These are phyloP conservation scores for Globisporangium solare DNA, from an alignment of 352 stramenopile genomes.

Conservation along the genomic window DNA sequence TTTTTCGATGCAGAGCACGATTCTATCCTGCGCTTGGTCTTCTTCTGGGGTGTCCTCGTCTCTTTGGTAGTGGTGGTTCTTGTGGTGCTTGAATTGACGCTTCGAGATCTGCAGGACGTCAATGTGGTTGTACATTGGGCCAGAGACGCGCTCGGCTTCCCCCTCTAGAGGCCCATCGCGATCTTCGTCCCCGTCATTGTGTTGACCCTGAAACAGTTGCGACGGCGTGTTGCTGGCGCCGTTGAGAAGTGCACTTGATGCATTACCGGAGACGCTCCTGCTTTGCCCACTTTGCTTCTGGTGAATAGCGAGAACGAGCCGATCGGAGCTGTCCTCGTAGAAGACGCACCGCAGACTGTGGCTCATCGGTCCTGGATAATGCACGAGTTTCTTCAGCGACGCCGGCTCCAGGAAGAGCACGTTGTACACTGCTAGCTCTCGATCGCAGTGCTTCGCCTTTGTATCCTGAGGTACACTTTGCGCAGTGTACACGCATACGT, in stretches of 20 bases:
- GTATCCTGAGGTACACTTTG: conserved; percentile 6
- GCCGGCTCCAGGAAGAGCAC: conserved; percentile 62
- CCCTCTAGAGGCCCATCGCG: background rate
- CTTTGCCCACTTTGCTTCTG: background rate
- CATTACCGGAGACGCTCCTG: background rate
- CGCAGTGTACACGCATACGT: conserved; percentile 54
- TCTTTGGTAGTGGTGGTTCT: background rate
- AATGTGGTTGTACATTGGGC: conserved; percentile 33
- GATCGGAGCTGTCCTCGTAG: conserved; percentile 33
- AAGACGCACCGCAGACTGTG: conserved; percentile 39
- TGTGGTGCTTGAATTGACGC: conserved; percentile 17
- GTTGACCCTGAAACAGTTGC: background rate
- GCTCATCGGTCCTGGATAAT: conserved; percentile 35
- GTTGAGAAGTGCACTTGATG: background rate
- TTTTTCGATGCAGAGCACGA: conserved; percentile 57
- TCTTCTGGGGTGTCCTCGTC: background rate
- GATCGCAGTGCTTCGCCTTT: conserved; percentile 5
- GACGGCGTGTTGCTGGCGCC: background rate
- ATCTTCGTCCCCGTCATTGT: background rate
- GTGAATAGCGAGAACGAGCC: conserved; percentile 39
- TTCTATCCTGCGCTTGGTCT: conserved; percentile 12
- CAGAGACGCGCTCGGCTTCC: conserved; percentile 7
- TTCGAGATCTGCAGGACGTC: conserved; percentile 52
- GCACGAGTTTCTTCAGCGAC: conserved; percentile 48
- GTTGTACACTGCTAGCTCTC: conserved; percentile 20